Evolutionary conservation across 2,329 filamentous ascomycete genomes (phyloP), one percentile per base, ranked within the genome.

Genomic region (Cercospora zeina): DNA sequence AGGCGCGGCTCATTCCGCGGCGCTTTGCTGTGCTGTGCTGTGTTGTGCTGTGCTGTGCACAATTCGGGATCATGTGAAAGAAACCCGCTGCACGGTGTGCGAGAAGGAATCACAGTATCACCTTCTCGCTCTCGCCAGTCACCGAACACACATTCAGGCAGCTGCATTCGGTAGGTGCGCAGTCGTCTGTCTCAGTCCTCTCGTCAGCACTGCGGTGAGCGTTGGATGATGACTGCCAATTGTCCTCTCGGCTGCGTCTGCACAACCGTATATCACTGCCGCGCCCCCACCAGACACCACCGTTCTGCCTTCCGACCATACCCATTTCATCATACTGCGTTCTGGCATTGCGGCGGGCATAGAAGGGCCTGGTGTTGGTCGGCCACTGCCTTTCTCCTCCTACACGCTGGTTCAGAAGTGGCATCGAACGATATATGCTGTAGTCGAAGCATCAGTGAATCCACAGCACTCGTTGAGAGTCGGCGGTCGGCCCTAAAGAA

Each of bases 31-130:
- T 39, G 36, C n/a, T n/a, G n/a, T n/a, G n/a, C n/a, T n/a, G n/a
- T n/a, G n/a, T n/a, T n/a, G n/a, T n/a, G n/a, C n/a, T n/a, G 30
- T 31, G 30, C 30, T 34, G 31, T 34, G 31, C 31, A 34, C 31
- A 34, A 34, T 34, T 53, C 49, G 49, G 49, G 27, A 53, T 53
- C 49, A 34, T 34, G 49, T 53, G 30, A 53, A 53, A 34, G 49
- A 33, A 24, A 9, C 14, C 47, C 39, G 21, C 19, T 19, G 39
- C 39, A 13, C 39, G 16, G 39, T 21, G 47, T 50, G 47, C 24
- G 24, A 31, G 47, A 24, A 51, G 47, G 47, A 33, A n/a, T n/a
- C n/a, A n/a, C n/a, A n/a, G n/a, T n/a, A n/a, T n/a, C n/a, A 30
- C 27, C 5, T 51, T 7, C 14, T 51, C 49, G 49, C 49, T 53